These are phyloP conservation scores for Amniculicola lignicola DNA, from an alignment of 495 filamentous ascomycete species.

Conservation along the genomic window DNA sequence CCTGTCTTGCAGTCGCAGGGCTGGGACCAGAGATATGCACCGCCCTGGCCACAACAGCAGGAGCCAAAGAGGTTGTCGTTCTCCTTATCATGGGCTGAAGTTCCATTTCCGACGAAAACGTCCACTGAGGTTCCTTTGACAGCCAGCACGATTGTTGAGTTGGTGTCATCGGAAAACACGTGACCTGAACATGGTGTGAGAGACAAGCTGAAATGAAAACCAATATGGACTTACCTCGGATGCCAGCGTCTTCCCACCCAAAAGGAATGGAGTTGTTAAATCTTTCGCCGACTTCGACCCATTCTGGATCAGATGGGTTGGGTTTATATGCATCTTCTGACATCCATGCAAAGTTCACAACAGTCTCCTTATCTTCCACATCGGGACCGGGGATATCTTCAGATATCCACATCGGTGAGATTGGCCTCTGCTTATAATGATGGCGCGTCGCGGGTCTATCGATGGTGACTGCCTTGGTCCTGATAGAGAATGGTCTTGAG, in stretches of 20 bases:
- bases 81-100: conserved; percentile 25
- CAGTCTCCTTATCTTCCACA: conserved; percentile 18
- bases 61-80: conserved; percentile 33
- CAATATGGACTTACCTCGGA: too few species aligned
- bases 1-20: conserved; percentile 27
- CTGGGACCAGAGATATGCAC: conserved; percentile 22
- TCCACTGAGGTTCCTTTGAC: conserved; percentile 27
- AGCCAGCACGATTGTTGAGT: conserved; percentile 23
- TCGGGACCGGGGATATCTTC: conserved; percentile 23
- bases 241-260: conserved; percentile 24
- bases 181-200: too few species aligned
- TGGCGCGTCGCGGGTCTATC: conserved; percentile 3
- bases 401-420: conserved; percentile 14
- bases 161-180: conserved; percentile 24
- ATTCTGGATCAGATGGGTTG: conserved; percentile 17
- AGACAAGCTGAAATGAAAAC: too few species aligned
- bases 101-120: conserved; percentile 22
- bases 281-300: conserved; percentile 17
- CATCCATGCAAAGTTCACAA: conserved; percentile 24
- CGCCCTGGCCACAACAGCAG: conserved; percentile 28
- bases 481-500: conserved; percentile 15
- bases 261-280: conserved; percentile 26
- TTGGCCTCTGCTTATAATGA: not conserved
- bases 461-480: conserved; percentile 8
- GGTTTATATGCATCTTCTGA: conserved; percentile 30